phyloP scores from a whole-genome alignment of 2,329 filamentous ascomycete species.

The Fusarium camptoceras region DNA sequence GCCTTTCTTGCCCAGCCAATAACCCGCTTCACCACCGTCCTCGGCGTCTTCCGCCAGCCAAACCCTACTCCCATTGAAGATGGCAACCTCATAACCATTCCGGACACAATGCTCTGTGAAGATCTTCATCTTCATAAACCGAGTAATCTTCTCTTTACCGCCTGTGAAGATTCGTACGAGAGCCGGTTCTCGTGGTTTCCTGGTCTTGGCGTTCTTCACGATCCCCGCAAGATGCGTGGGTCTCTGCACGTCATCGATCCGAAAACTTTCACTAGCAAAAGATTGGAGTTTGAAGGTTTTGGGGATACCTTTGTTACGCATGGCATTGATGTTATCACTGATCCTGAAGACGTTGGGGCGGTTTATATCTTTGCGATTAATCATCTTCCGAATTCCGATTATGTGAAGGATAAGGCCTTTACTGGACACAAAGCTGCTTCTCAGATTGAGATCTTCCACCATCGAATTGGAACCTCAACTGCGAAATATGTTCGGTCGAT shows the following conservation, averaged over 20 bases:
- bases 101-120: slow-evolving; percentile 68
- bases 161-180: slow-evolving; percentile 61
- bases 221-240: slow-evolving; percentile 55
- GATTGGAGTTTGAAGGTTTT: slow-evolving; percentile 63
- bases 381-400: slow-evolving; percentile 64
- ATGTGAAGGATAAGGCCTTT: slow-evolving; percentile 42
- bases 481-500: slow-evolving; percentile 64
- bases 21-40: slow-evolving; percentile 24
- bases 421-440: slow-evolving; percentile 57
- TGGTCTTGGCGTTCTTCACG: slow-evolving; percentile 55
- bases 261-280: slow-evolving; percentile 31
- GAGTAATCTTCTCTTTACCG: slow-evolving; percentile 64
- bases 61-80: slow-evolving; percentile 36
- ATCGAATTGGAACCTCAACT: slow-evolving; percentile 57
- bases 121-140: slow-evolving; percentile 67
- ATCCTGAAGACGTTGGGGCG: slow-evolving; percentile 53
- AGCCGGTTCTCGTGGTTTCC: slow-evolving; percentile 66
- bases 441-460: slow-evolving; percentile 68
- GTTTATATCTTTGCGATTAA: slow-evolving; percentile 73
- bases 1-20: slow-evolving; percentile 1
- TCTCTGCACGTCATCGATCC: slow-evolving; percentile 66
- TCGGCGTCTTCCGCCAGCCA: slow-evolving; percentile 47
- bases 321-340: slow-evolving; percentile 69
- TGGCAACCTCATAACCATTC: slow-evolving; percentile 55
- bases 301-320: slow-evolving; percentile 67